Base-by-base conservation (phyloP, 2,329 filamentous ascomycete genomes). In the Colletotrichum sp. region DNA sequence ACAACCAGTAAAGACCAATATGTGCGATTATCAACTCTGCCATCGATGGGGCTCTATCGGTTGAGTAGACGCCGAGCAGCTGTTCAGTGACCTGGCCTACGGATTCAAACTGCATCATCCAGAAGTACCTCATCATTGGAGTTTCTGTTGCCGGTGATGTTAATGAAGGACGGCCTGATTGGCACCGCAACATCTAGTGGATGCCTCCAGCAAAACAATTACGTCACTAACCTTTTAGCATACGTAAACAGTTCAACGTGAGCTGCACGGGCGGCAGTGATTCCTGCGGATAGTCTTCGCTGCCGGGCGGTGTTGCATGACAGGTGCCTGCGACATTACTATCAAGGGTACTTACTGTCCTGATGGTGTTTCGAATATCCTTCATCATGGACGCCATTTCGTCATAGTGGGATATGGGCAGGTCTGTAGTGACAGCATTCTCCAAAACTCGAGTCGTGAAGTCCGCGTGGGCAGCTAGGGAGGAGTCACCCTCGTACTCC, bases 221-320 rank as follows among this genome's bases (percentile, higher is more conserved):
- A 39, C 15, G 2, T 39, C 36, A 39, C 36, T 39, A 0, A 39
- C 36, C 36, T 39, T 57, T 57, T 0, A 57, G 3, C n/a, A 57
- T 26, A 0, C 52, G 52, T 7, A 57, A 16, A n/a, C 52, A 57
- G 12, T 24, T 34, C 6, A 44, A 26, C 15, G 32, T 65, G 9
- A 65, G 34, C 12, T 24, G n/a, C 2, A 44, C 32, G 2, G 34
- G 13, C 2, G 30, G 21, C 0, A 44, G 15, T 30, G n/a, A 2
- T 65, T 18, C 52, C 52, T 26, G 52, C 0, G 52, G 21, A 0
- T 0, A 18, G 1, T 18, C 0, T 39, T 5, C 16, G 0, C 8
- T 1, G 16, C 0, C 5, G 39, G 5, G 16, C 39, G 39, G 5
- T 4, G 39, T 10, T n/a, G 0, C 18, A 10, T 44, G 8, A 28